These are phyloP conservation scores for Boletus fagicola DNA, from an alignment of 768 basidiomycete genomes.

Conservation along the genomic window DNA sequence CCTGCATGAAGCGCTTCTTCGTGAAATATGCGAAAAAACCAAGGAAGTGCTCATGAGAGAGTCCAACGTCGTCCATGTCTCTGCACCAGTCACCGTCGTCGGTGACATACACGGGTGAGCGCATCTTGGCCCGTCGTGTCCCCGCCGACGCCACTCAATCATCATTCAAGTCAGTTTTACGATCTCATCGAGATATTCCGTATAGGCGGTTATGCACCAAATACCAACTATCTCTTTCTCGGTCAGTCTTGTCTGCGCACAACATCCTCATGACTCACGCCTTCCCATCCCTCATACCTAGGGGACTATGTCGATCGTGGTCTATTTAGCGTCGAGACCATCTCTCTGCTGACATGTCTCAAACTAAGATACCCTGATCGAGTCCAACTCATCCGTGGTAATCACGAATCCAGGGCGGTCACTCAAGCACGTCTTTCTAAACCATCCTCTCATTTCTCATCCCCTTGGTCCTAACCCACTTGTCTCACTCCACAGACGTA, in stretches of 20 bases:
- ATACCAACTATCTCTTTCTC: constrained; percentile 98
- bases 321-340: constrained; percentile 97
- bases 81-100: constrained; percentile 95
- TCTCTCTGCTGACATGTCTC: constrained; percentile 93
- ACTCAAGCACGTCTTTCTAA: constrained; percentile 73
- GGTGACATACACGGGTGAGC: constrained; percentile 98
- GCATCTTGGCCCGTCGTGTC: constrained; percentile 11
- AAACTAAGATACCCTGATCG: constrained; percentile 96
- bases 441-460: neutral
- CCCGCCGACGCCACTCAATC: constrained; percentile 34
- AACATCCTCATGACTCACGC: constrained; percentile 1
- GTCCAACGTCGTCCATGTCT: constrained; percentile 97
- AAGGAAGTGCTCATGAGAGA: constrained; percentile 99
- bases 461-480: constrained; percentile 16
- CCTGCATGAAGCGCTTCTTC: constrained; percentile 87
- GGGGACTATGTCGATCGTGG: constrained; percentile 99
- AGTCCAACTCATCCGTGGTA: constrained; percentile 94
- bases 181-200: constrained; percentile 99
- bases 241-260: constrained; percentile 51
- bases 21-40: constrained; percentile 99
- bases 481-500: constrained; percentile 65
- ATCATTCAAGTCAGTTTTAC: constrained; percentile 87
- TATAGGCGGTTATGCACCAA: constrained; percentile 94
- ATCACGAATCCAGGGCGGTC: constrained; percentile 96
- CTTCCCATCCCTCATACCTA: constrained; percentile 31